Evolutionary conservation across 2,329 filamentous ascomycete species (phyloP).

Genomic region (Paraphoma sp.): DNA sequence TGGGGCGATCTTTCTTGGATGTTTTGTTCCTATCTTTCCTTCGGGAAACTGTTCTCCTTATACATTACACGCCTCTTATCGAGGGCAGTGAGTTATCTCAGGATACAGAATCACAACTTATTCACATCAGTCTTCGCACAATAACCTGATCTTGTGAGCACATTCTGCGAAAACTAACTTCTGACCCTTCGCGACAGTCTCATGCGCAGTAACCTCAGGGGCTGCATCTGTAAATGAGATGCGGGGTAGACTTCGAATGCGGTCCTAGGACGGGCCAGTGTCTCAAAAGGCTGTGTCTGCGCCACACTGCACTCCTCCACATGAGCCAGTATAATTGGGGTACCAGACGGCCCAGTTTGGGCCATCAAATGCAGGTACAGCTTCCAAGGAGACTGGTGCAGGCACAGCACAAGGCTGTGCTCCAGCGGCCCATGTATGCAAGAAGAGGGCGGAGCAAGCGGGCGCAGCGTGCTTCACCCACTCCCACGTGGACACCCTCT

Average conservation of each 20-base stretch:
- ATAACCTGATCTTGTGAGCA: not conserved
- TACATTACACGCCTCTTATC: conserved; percentile 43
- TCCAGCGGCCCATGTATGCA: not conserved
- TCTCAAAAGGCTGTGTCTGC: not conserved
- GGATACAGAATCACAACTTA: conserved; percentile 45
- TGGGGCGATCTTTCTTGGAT: conserved; percentile 41
- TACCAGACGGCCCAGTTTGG: not conserved
- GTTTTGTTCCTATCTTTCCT: conserved; percentile 31
- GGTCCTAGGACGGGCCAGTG: not conserved
- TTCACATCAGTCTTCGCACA: conserved; percentile 11
- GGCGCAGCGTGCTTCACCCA: not conserved
- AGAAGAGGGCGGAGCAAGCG: not conserved
- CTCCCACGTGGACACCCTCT: not conserved
- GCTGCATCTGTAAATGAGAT: not conserved
- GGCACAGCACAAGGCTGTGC: conserved; percentile 7
- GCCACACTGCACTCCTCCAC: not conserved
- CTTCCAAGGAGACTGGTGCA: not conserved
- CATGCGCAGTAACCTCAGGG: not conserved
- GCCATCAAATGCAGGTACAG: conserved; percentile 6
- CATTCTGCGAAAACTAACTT: too few relatives aligned
- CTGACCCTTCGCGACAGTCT: not conserved
- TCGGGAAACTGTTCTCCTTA: conserved; percentile 31
- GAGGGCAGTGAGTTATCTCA: conserved; percentile 46
- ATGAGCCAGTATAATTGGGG: not conserved
- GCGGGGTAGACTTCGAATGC: not conserved